These are phyloP conservation scores for Incumbomyces lentus DNA, from an alignment of 2,329 filamentous ascomycete genomes.

Conservation along the genomic window DNA sequence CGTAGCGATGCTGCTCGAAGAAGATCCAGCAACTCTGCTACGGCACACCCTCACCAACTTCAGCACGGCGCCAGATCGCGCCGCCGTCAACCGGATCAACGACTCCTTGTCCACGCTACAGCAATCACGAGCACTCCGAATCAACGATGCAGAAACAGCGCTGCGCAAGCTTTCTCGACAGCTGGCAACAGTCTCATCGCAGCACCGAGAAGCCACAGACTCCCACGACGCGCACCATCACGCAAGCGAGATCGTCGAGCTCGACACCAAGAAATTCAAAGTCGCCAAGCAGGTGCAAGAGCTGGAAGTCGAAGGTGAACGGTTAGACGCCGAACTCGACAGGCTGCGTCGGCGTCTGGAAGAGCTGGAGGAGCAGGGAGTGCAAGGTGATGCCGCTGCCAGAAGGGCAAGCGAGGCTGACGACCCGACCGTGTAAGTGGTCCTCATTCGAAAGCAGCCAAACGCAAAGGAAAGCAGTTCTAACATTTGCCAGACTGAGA, in stretches of 20 bases:
- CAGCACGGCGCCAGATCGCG: constrained; percentile 82
- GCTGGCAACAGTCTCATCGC: constrained; percentile 61
- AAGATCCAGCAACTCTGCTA: constrained; percentile 87
- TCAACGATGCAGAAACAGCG: constrained; percentile 57
- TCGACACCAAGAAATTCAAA: constrained; percentile 90
- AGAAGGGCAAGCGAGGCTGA: constrained; percentile 43
- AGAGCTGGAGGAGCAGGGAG: constrained; percentile 75
- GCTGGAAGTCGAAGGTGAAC: constrained; percentile 86
- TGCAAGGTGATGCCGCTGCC: constrained; percentile 56
- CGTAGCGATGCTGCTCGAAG: constrained; percentile 71
- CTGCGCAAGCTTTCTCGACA: constrained; percentile 65
- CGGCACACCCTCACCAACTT: constrained; percentile 87
- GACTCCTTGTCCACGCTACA: constrained; percentile 76
- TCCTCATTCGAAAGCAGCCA: background rate
- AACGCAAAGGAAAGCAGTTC: background rate
- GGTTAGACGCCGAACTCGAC: constrained; percentile 67
- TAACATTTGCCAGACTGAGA: constrained; percentile 46
- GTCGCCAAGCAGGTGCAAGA: constrained; percentile 85
- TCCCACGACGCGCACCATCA: constrained; percentile 66
- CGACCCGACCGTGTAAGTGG: constrained; percentile 37
- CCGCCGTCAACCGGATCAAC: constrained; percentile 69
- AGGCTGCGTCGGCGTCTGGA: constrained; percentile 64
- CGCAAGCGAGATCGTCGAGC: constrained; percentile 69
- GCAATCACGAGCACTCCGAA: constrained; percentile 68
- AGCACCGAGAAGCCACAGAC: constrained; percentile 65